Conservation (phyloP, 371 early-diverging fungal species). For the Circinella minor region DNA sequence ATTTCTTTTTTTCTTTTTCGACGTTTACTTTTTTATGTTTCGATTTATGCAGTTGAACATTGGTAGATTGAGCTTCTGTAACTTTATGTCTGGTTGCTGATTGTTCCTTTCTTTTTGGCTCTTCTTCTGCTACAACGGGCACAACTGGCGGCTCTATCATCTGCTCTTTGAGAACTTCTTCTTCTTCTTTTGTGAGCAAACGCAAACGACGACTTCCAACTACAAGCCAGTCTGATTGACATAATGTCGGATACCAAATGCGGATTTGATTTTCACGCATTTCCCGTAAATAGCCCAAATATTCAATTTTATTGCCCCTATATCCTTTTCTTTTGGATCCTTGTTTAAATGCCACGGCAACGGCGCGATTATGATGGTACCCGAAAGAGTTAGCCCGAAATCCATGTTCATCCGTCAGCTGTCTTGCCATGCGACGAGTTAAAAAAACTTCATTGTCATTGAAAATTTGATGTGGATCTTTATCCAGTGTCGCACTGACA, state of each 20-base stretch:
- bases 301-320: slow-evolving; percentile 27
- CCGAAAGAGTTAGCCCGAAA: slow-evolving; percentile 56
- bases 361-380: slow-evolving; percentile 52
- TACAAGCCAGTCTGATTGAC: slow-evolving; percentile 42
- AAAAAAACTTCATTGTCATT: slow-evolving; percentile 60
- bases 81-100: not conserved
- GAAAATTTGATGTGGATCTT: slow-evolving; percentile 46
- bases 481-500: slow-evolving; percentile 37
- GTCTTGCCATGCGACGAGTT: slow-evolving; percentile 55
- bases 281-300: slow-evolving; percentile 38
- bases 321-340: not conserved
- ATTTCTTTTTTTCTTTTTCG: too few species aligned
- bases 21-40: too few species aligned
- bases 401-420: slow-evolving; percentile 47
- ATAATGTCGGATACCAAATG: slow-evolving; percentile 43
- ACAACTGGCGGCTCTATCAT: not conserved
- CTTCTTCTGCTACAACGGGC: not conserved
- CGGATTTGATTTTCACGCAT: slow-evolving; percentile 37
- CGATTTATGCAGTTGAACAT: too few species aligned
- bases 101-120: not conserved
- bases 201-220: slow-evolving; percentile 45
- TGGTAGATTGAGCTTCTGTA: too few species aligned
- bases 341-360: slow-evolving; percentile 37
- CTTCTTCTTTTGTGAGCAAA: slow-evolving; percentile 35
- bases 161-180: slow-evolving; percentile 11